Base-by-base conservation (phyloP, 169 alveolate species). In the Cryptosporidium ryanae region DNA sequence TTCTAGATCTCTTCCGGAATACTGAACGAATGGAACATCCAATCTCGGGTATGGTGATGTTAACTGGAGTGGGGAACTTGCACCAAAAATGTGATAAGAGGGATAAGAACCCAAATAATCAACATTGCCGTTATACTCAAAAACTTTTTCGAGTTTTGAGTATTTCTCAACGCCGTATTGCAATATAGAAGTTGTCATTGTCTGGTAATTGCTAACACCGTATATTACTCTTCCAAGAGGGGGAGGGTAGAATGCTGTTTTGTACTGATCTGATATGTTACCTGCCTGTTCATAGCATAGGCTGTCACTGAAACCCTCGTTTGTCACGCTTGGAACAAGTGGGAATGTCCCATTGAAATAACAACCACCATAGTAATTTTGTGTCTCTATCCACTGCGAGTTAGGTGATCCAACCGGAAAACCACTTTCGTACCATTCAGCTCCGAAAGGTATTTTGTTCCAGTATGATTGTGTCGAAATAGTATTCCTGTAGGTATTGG, bases 381-480 rank as follows among this genome's bases (percentile, higher is more conserved):
- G 76, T 2, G 87, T 76, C 59, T 76, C 87, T 21, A 76, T 76
- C 87, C 87, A 76, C 25, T 76, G 87, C 3, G 76, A 76, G 43
- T 76, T 76, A 15, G 87, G 76, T 21, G 87, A 76, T 23, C 76
- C 61, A 31, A 76, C 87, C 32, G 87, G 87, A 61, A 76, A 76
- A 25, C 87, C 87, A 10, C 46, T 43, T 38, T 55, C 64, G 23
- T 76, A 76, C 87, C 87, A 76, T 15, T 76, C 21, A 8, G 87
- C 87, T 4, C 87, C 87, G 59, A 76, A 76, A 5, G 87, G 87
- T 12, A 76, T 76, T 38, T 76, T 76, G 38, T 76, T 76, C 87
- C 87, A 76, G 64, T 76, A 76, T 4, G 87, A 76, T 76, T 76
- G 87, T 17, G 44, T 70, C 7, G 76, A 21, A 5, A 76, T 50